Evolutionary conservation across 495 filamentous ascomycete genomes (phyloP).

Genomic region (Aspergillus coremiiformis): DNA sequence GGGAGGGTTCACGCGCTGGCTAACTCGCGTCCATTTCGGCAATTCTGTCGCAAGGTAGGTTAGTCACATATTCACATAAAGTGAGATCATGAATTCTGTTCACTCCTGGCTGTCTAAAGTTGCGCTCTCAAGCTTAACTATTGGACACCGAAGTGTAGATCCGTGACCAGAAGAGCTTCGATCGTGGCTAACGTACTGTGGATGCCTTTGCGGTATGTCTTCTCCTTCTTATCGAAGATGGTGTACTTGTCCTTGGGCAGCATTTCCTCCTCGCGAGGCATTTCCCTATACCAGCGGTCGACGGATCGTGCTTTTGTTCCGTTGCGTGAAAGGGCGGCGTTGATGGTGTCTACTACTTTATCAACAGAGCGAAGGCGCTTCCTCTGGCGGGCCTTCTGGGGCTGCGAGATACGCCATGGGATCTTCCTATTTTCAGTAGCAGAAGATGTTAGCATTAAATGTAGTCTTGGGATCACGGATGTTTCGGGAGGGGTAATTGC

Average conservation of each 20-base stretch:
- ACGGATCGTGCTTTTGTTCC: slow-evolving; percentile 63
- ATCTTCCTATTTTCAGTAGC: slow-evolving; percentile 65
- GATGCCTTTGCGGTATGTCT: slow-evolving; percentile 89
- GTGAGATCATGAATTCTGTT: background rate
- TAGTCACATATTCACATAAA: background rate
- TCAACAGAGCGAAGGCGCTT: slow-evolving; percentile 82
- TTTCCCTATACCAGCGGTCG: slow-evolving; percentile 84
- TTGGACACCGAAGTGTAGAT: background rate
- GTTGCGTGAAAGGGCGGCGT: slow-evolving; percentile 63
- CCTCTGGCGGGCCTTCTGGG: slow-evolving; percentile 86
- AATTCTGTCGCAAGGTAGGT: slow-evolving; percentile 50
- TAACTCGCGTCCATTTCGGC: slow-evolving; percentile 94
- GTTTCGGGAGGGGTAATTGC: background rate
- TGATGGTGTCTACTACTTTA: slow-evolving; percentile 67
- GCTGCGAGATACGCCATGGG: slow-evolving; percentile 86
- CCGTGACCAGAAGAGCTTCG: no score
- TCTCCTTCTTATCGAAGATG: slow-evolving; percentile 93
- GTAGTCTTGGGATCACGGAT: background rate
- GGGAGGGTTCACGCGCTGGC: slow-evolving; percentile 85
- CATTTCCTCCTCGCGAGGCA: slow-evolving; percentile 97
- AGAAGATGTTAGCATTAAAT: slow-evolving; percentile 9
- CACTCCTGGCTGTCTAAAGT: background rate
- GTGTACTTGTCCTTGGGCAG: slow-evolving; percentile 95
- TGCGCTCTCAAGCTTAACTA: background rate
- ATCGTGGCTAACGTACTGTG: slow-evolving; percentile 63